A percentile compares a stretch with the other conserved stretches of the same genome.
phyloP scores from a whole-genome alignment of 805 yeast species.

The Millerozyma acaciae region DNA sequence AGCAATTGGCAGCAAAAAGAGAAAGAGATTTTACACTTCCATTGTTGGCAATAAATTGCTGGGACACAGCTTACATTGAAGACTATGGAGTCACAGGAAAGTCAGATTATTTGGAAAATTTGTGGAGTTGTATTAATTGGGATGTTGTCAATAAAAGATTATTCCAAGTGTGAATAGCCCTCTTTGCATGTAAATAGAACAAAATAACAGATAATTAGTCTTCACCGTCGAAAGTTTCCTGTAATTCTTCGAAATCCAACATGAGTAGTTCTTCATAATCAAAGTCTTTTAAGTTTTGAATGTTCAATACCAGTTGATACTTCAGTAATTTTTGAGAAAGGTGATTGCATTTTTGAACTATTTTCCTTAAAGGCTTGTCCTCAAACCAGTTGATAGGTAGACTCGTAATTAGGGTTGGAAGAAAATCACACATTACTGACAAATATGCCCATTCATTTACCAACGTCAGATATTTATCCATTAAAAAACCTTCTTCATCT shows the following conservation, averaged over 20 bases:
- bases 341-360: constrained; percentile 27
- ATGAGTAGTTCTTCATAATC: constrained; percentile 17
- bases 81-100: constrained; percentile 84
- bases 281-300: constrained; percentile 12
- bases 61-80: constrained; percentile 84
- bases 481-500: constrained; percentile 7
- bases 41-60: constrained; percentile 70
- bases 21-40: constrained; percentile 67
- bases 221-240: background rate
- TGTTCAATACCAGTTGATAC: constrained; percentile 16
- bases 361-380: constrained; percentile 22
- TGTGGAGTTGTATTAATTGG: constrained; percentile 85
- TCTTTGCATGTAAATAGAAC: constrained; percentile 7
- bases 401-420: constrained; percentile 30
- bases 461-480: constrained; percentile 9
- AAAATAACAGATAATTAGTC: constrained; percentile 1
- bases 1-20: constrained; percentile 35
- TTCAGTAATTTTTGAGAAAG: constrained; percentile 16
- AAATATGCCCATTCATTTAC: constrained; percentile 17
- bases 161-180: constrained; percentile 26
- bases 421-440: constrained; percentile 22
- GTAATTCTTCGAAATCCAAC: constrained; percentile 19
- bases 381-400: constrained; percentile 36
- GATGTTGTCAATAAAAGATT: constrained; percentile 55
- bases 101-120: constrained; percentile 63